phyloP scores from a whole-genome alignment of 208 protist genomes.

The Leishmania mexicana region DNA sequence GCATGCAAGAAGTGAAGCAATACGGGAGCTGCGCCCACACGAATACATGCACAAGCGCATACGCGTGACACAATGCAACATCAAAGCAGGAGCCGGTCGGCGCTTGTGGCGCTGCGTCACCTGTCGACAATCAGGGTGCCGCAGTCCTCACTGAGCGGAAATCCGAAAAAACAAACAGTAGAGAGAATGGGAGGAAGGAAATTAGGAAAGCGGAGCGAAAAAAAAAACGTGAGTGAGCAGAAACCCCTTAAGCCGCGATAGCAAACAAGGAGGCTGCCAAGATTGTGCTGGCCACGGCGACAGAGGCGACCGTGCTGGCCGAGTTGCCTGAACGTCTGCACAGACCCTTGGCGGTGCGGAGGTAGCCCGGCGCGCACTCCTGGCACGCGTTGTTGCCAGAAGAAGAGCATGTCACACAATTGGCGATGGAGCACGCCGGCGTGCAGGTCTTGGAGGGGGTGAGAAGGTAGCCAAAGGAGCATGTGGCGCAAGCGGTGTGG shows the following conservation, averaged over 20 bases:
- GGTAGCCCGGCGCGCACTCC: conserved; percentile 1
- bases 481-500: not conserved
- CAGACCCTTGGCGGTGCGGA: not conserved
- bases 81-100: not conserved
- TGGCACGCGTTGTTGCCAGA: not conserved
- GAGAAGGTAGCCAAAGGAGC: not conserved
- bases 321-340: not conserved
- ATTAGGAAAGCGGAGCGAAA: not conserved
- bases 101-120: not conserved
- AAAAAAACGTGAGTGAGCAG: not conserved
- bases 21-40: not conserved
- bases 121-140: no score
- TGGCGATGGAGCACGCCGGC: not conserved
- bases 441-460: not conserved
- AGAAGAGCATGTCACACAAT: conserved; percentile 2
- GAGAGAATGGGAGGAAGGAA: not conserved
- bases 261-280: not conserved
- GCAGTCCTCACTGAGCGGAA: not conserved
- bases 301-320: not conserved
- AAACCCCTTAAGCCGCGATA: not conserved
- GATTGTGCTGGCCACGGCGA: not conserved
- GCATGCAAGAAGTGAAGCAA: not conserved
- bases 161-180: not conserved
- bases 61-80: no score
- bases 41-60: not conserved